Percentiles rank a stretch among this genome's conserved stretches.
Conservation (phyloP, 192 early-diverging fungal species). For the Chytriomyces hyalinus region DNA sequence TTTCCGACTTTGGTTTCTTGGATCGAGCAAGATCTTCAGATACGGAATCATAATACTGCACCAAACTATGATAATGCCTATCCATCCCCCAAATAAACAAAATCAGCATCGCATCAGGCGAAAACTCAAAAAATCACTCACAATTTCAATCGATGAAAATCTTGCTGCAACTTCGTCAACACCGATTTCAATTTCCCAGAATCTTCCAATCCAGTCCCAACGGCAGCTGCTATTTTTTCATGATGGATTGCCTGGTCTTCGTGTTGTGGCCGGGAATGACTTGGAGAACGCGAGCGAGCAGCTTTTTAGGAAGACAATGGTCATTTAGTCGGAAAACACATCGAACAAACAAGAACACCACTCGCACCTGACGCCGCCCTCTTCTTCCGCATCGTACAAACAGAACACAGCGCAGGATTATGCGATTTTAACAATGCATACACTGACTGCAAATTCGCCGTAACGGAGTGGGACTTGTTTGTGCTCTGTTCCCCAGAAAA, state of each 20-base stretch:
- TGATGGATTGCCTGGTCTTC: conserved; percentile 18
- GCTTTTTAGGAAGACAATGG: background rate
- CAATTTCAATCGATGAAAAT: conserved; percentile 29
- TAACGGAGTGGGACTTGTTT: conserved; percentile 63
- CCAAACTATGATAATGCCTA: conserved; percentile 55
- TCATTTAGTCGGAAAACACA: conserved; percentile 4
- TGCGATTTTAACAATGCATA: conserved; percentile 63
- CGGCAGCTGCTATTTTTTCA: conserved; percentile 13
- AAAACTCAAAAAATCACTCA: background rate
- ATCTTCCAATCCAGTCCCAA: conserved; percentile 12
- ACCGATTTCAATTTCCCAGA: conserved; percentile 18
- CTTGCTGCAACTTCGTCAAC: conserved; percentile 21
- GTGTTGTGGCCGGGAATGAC: background rate
- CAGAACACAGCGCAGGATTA: conserved; percentile 61
- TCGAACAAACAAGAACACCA: background rate
- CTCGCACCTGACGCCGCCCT: background rate
- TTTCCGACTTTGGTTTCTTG: conserved; percentile 3
- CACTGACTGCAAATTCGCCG: conserved; percentile 63
- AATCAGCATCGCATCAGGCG: background rate
- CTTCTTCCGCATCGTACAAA: conserved; percentile 45
- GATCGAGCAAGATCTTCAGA: conserved; percentile 28
- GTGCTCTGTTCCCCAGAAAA: conserved; percentile 41
- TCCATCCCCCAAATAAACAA: background rate
- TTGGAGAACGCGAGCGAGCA: conserved; percentile 16
- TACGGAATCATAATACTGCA: conserved; percentile 52